Evolutionary conservation across 2,329 filamentous ascomycete species (phyloP).

Genomic region (Teratosphaeria pseudoeucalypti): DNA sequence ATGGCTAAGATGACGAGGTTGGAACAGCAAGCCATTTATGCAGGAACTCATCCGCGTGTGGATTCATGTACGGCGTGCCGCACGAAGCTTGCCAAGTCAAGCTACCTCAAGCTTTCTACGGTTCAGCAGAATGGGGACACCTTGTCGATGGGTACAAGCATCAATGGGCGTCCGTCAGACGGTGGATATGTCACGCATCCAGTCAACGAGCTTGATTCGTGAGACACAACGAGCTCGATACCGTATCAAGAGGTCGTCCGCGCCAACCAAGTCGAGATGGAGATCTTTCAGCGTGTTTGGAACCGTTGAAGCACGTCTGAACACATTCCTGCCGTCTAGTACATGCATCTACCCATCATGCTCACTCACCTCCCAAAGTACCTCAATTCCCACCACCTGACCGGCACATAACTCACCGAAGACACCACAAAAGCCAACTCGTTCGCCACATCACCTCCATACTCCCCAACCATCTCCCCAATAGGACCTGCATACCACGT

Average conservation of each 20-base stretch:
- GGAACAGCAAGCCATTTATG: not conserved
- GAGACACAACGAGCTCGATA: too few species aligned
- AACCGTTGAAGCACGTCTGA: not conserved
- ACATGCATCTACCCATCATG: not conserved
- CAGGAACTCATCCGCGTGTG: not conserved
- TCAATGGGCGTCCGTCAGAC: not conserved
- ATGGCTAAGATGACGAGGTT: not conserved
- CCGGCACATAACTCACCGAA: conserved; percentile 36
- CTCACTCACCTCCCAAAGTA: conserved; percentile 29
- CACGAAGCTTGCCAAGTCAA: not conserved
- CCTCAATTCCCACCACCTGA: conserved; percentile 40
- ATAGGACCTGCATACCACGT: conserved; percentile 42
- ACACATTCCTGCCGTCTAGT: not conserved
- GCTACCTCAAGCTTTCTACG: not conserved
- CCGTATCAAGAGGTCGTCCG: not conserved
- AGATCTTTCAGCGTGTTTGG: not conserved
- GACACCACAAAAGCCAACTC: conserved; percentile 44
- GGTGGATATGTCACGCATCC: not conserved
- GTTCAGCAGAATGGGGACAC: too few species aligned
- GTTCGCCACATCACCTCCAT: conserved; percentile 44
- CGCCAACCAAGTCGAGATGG: not conserved
- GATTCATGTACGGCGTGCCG: not conserved
- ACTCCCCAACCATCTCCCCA: conserved; percentile 43
- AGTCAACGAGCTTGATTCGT: too few species aligned
- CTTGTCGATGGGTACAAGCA: too few species aligned